These are phyloP conservation scores for Candida glucosophila DNA, from an alignment of 1,139 yeast species.

Conservation along the genomic window DNA sequence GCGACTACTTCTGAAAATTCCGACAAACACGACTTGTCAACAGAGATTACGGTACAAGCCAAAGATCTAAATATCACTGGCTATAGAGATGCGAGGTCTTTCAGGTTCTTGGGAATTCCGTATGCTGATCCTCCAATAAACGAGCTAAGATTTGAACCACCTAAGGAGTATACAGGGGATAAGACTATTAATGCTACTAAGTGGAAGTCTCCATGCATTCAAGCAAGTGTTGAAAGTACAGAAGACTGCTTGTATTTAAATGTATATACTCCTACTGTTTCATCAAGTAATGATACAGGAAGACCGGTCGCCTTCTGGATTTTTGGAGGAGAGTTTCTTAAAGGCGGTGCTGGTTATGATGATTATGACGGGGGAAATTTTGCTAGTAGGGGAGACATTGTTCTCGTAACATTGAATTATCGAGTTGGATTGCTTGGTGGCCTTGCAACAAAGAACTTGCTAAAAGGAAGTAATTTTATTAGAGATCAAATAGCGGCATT, in stretches of 20 bases:
- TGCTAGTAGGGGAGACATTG: too few species aligned
- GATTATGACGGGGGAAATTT: slow-evolving; percentile 13
- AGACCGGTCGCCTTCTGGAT: slow-evolving; percentile 32
- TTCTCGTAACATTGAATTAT: slow-evolving; percentile 14
- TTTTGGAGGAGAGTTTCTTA: slow-evolving; percentile 35
- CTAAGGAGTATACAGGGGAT: too few species aligned
- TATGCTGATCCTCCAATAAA: too few species aligned
- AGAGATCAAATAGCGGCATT: slow-evolving; percentile 22
- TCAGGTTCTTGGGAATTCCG: too few species aligned
- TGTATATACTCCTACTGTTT: slow-evolving; percentile 33
- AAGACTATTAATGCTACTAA: too few species aligned
- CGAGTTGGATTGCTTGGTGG: slow-evolving; percentile 6
- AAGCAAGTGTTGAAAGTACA: not conserved
- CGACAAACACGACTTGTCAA: too few species aligned
- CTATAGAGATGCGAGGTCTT: too few species aligned
- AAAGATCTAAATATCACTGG: too few species aligned
- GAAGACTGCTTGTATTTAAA: slow-evolving; percentile 17
- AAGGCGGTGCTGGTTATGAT: slow-evolving; percentile 21
- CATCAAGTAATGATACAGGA: slow-evolving; percentile 4
- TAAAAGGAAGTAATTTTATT: slow-evolving; percentile 4
- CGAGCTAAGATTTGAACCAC: too few species aligned
- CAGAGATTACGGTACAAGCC: too few species aligned
- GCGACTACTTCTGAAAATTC: too few species aligned
- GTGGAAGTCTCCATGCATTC: too few species aligned
- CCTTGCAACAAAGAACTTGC: slow-evolving; percentile 3